These are phyloP conservation scores for Nemania bipapillata DNA, from an alignment of 2,329 filamentous ascomycete genomes.

Conservation along the genomic window DNA sequence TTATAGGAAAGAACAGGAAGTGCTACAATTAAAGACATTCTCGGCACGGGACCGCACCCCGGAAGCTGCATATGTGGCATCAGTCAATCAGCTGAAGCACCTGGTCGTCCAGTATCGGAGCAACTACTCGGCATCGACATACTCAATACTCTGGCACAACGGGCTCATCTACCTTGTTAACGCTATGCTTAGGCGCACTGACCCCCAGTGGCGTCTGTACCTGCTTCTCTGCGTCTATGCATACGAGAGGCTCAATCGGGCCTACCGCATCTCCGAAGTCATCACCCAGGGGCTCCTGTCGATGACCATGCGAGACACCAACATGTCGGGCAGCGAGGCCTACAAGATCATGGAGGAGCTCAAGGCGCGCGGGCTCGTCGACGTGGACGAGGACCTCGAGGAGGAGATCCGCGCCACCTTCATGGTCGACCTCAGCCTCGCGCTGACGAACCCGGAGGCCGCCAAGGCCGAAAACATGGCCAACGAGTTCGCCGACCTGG, in stretches of 20 bases:
- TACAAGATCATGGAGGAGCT: constrained; percentile 50
- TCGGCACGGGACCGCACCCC: constrained; percentile 46
- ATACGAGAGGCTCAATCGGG: constrained; percentile 52
- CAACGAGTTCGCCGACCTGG: constrained; percentile 50
- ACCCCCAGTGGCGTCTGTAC: constrained; percentile 52
- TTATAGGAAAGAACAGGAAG: constrained; percentile 5
- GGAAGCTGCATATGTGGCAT: constrained; percentile 51
- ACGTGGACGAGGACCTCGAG: constrained; percentile 37
- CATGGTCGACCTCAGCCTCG: constrained; percentile 54
- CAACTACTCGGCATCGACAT: constrained; percentile 50
- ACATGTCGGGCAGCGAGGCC: constrained; percentile 49
- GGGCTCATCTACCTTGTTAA: constrained; percentile 56
- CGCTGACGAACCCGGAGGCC: constrained; percentile 50
- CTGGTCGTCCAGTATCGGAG: constrained; percentile 54
- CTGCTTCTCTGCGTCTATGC: constrained; percentile 55
- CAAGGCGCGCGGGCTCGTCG: constrained; percentile 41
- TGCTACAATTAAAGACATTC: constrained; percentile 48
- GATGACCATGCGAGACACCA: constrained; percentile 52
- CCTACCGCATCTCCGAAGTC: constrained; percentile 53
- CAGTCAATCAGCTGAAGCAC: constrained; percentile 54
- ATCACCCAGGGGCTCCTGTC: constrained; percentile 52
- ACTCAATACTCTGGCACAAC: constrained; percentile 56
- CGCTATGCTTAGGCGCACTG: constrained; percentile 50
- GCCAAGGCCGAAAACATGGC: constrained; percentile 53
- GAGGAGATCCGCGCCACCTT: constrained; percentile 52